Evolutionary conservation across 106 monocot species (phyloP), one percentile per base, ranked within the genome.

Genomic region (Acorus calamus): DNA sequence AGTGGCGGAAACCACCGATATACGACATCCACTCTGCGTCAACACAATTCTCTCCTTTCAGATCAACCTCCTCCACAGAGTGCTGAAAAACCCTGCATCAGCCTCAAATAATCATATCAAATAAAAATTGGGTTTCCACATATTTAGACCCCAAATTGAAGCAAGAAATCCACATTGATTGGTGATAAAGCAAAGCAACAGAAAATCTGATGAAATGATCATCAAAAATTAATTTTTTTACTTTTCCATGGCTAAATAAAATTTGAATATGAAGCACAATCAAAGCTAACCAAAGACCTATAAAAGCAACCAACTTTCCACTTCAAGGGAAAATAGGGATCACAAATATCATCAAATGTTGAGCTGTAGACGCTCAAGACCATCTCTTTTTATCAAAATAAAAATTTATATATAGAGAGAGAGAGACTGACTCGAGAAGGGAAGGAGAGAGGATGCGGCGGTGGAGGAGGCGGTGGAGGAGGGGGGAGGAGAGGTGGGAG

Each of bases 11-110:
- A 43, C 71, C 76, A n/a, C 96, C 91, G 6, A 98, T 65, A 56
- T 98, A 98, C 3, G 80, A 87, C 83, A 91, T 73, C 96, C 96
- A 98, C 62, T 98, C 96, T n/a, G 84, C 87, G 75, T 87, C 87
- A 7, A 96, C 82, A 52, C 11, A 47, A 10, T 48, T 49, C 51
- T 82, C 78, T 8, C 82, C 81, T 11, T 65, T 84, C 62, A 89
- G 42, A 57, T 94, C 79, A 58, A 89, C 69, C 44, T 71, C 71
- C 50, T 94, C 89, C 4, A 84, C 84, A 11, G 71, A 79, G 50
- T 50, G 66, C 72, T 86, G 84, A 68, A 94, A 94, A 61, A 84
- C 73, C 57, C 94, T 89, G 68, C 66, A 28, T 28, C 28, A 28
- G 28, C 28, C 28, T 28, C 28, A 28, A 28, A 28, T 28, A 28